Conservation (phyloP, 1,284 basidiomycete species). For the Cutaneotrichosporon dermatis region DNA sequence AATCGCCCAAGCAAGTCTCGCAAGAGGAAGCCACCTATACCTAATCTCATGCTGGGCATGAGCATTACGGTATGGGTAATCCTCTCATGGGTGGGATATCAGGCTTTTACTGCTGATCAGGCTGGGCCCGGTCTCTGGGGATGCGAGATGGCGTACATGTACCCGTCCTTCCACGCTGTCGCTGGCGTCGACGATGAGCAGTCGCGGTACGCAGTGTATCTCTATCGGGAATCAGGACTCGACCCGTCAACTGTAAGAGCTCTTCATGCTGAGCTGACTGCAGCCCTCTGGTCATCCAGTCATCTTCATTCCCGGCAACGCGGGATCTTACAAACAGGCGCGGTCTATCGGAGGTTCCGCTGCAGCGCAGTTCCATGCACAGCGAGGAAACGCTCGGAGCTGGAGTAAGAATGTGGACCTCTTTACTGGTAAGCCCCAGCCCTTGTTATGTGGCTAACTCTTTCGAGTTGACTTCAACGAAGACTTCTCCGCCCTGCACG, state of each 20-base stretch:
- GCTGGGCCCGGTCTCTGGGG: conserved; percentile 37
- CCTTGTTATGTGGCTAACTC: no score
- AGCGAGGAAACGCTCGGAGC: conserved; percentile 13
- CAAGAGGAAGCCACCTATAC: not conserved
- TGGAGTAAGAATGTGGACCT: conserved; percentile 62
- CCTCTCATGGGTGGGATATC: conserved; percentile 7
- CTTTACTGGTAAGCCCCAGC: conserved; percentile 61
- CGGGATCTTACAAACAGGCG: conserved; percentile 89
- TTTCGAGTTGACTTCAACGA: conserved; percentile 83
- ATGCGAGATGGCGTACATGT: conserved; percentile 98
- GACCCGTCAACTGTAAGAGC: conserved; percentile 60
- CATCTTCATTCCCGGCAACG: conserved; percentile 95
- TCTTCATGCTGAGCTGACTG: not conserved
- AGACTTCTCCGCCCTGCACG: conserved; percentile 93
- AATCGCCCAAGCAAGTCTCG: not conserved
- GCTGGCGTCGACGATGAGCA: conserved; percentile 57
- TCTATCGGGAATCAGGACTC: conserved; percentile 89
- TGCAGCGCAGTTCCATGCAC: conserved; percentile 66
- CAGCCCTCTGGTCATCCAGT: conserved; percentile 67
- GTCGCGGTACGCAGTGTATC: conserved; percentile 71
- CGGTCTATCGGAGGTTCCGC: conserved; percentile 92
- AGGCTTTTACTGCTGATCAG: conserved; percentile 16
- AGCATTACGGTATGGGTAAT: conserved; percentile 4
- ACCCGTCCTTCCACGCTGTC: conserved; percentile 65
- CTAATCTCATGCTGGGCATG: not conserved